Evolutionary conservation across 1,139 yeast species (phyloP).

Genomic region (Hansenula lynferdii): DNA sequence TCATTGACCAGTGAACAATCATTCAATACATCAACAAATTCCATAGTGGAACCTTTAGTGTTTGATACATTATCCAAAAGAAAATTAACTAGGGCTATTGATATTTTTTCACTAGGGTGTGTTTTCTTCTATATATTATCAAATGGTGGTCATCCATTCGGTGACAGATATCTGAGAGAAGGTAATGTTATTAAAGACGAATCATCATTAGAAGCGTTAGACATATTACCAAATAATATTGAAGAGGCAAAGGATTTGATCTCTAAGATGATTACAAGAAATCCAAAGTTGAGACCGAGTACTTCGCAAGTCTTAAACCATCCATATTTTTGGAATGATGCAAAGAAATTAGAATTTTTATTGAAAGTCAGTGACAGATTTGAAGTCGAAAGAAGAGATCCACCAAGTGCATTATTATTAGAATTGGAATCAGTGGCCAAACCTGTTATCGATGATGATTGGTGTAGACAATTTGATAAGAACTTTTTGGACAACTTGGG

Average conservation of each 20-base stretch:
- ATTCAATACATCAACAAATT: slow-evolving; percentile 15
- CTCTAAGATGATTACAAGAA: slow-evolving; percentile 59
- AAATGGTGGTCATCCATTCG: slow-evolving; percentile 91
- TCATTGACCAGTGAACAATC: slow-evolving; percentile 19
- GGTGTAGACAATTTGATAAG: slow-evolving; percentile 73
- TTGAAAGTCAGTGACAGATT: slow-evolving; percentile 86
- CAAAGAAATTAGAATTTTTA: slow-evolving; percentile 74
- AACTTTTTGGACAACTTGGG: slow-evolving; percentile 79
- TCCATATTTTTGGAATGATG: slow-evolving; percentile 84
- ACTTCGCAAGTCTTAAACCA: slow-evolving; percentile 67
- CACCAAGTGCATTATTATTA: slow-evolving; percentile 64
- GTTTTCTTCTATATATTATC: slow-evolving; percentile 84
- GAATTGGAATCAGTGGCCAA: slow-evolving; percentile 54
- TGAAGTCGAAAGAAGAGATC: slow-evolving; percentile 84
- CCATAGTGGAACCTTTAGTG: slow-evolving; percentile 26
- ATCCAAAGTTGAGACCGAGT: slow-evolving; percentile 72
- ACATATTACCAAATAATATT: slow-evolving; percentile 37
- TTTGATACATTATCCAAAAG: slow-evolving; percentile 40
- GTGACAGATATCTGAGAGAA: slow-evolving; percentile 82
- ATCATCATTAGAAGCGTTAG: slow-evolving; percentile 44
- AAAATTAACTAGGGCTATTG: slow-evolving; percentile 85
- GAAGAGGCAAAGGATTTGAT: slow-evolving; percentile 73
- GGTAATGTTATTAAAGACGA: slow-evolving; percentile 79
- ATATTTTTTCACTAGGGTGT: slow-evolving; percentile 92
- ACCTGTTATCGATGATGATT: slow-evolving; percentile 59